Conservation (phyloP, 805 yeast species). For the Isabelozyma heimii region DNA sequence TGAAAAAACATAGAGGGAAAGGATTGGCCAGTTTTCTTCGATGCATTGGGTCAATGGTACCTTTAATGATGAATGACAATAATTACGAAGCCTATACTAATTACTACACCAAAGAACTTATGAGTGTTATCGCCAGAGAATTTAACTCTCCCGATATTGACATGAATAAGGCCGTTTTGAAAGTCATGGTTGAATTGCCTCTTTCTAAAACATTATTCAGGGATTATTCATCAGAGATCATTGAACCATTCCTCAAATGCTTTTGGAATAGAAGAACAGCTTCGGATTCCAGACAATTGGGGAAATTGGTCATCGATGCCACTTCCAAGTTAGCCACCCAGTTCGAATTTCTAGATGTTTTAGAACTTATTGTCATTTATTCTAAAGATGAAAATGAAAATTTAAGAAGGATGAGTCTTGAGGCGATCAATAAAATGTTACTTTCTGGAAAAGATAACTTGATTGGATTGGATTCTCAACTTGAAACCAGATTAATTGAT, state of each 20-base stretch:
- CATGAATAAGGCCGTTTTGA: slow-evolving; percentile 71
- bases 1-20: slow-evolving; percentile 73
- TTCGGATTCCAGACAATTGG: slow-evolving; percentile 51
- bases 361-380: slow-evolving; percentile 54
- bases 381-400: slow-evolving; percentile 84
- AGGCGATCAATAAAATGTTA: slow-evolving; percentile 59
- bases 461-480: slow-evolving; percentile 57
- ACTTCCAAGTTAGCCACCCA: slow-evolving; percentile 64
- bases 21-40: slow-evolving; percentile 71
- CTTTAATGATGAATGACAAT: slow-evolving; percentile 66
- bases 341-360: slow-evolving; percentile 60
- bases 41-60: slow-evolving; percentile 77
- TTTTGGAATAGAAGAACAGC: slow-evolving; percentile 89
- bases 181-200: slow-evolving; percentile 66
- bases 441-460: slow-evolving; percentile 29
- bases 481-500: slow-evolving; percentile 70
- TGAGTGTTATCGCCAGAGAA: slow-evolving; percentile 66
- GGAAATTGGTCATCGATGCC: slow-evolving; percentile 66
- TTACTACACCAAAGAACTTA: slow-evolving; percentile 72
- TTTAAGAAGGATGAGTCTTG: slow-evolving; percentile 74
- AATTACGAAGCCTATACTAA: slow-evolving; percentile 66
- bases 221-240: slow-evolving; percentile 47
- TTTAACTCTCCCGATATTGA: slow-evolving; percentile 84
- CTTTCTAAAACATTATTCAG: slow-evolving; percentile 55
- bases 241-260: slow-evolving; percentile 59